phyloP scores from a whole-genome alignment of 345 rosid species.

The Eucalyptus melliodora region DNA sequence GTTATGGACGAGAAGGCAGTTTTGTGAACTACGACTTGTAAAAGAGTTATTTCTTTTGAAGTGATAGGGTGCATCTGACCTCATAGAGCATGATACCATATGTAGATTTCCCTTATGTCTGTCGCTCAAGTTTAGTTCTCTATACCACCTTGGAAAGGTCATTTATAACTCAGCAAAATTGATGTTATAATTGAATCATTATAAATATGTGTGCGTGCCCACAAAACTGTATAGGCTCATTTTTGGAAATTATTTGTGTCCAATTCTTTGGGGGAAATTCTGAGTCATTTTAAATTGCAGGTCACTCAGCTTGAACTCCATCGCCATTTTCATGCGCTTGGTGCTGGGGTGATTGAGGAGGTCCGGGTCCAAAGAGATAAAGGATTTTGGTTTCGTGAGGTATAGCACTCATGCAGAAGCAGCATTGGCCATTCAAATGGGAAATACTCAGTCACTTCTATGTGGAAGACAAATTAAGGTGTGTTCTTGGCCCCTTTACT shows the following conservation, averaged over 20 bases:
- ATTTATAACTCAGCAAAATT: background rate
- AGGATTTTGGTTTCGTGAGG: constrained; percentile 96
- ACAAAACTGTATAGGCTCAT: background rate
- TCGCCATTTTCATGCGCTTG: constrained; percentile 77
- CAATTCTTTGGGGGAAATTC: background rate
- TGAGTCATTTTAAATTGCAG: constrained; percentile 14
- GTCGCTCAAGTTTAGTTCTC: background rate
- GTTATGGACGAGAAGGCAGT: accelerated
- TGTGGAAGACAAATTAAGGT: constrained; percentile 89
- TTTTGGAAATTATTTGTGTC: background rate
- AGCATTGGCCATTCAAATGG: constrained; percentile 85
- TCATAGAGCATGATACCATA: background rate
- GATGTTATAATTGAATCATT: background rate
- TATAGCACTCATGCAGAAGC: constrained; percentile 84
- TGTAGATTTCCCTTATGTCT: background rate
- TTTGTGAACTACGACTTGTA: background rate
- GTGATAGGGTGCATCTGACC: background rate
- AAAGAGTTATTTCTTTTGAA: background rate
- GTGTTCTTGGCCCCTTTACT: background rate
- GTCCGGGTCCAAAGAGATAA: constrained; percentile 91
- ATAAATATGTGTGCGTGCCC: accelerated
- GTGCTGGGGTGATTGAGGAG: constrained; percentile 91
- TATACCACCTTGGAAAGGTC: background rate
- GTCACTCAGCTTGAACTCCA: constrained; percentile 88
- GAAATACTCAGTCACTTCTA: constrained; percentile 64